Evolutionary conservation across 305 asterid genomes (phyloP).

Genomic region (Fraxinus sp.): DNA sequence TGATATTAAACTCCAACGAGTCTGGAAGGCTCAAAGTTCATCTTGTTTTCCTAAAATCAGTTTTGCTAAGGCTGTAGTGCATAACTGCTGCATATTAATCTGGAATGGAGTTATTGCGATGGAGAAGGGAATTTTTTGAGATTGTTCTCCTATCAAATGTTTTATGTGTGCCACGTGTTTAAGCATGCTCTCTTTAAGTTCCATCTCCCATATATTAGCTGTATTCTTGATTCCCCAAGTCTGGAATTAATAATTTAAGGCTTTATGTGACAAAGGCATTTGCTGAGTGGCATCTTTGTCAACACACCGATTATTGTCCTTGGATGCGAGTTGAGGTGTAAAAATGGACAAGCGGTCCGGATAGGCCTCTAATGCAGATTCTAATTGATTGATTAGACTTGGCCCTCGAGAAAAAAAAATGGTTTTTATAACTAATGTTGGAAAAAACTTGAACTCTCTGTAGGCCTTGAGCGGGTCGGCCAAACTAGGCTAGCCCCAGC

Average conservation of each 20-base stretch:
- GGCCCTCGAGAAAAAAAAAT: neutral
- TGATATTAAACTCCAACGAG: neutral
- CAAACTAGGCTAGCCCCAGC: neutral
- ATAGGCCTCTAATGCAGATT: neutral
- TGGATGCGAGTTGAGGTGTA: neutral
- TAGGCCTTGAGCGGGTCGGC: neutral
- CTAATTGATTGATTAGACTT: neutral
- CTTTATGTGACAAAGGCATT: neutral
- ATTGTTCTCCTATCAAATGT: neutral
- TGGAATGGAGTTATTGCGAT: neutral
- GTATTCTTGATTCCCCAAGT: neutral
- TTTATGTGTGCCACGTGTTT: neutral
- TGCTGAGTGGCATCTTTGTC: neutral
- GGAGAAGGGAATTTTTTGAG: neutral
- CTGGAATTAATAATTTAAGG: neutral
- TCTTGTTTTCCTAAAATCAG: neutral
- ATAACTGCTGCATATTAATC: neutral
- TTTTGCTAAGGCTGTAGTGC: neutral
- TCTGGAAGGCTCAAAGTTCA: neutral
- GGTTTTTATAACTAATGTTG: neutral
- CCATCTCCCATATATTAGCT: neutral
- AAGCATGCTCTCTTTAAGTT: neutral
- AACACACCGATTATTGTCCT: neutral
- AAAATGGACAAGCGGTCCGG: neutral
- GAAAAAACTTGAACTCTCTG: neutral